These are phyloP conservation scores for Nicotiana knightiana DNA, from an alignment of 257 asterid species.

Conservation along the genomic window DNA sequence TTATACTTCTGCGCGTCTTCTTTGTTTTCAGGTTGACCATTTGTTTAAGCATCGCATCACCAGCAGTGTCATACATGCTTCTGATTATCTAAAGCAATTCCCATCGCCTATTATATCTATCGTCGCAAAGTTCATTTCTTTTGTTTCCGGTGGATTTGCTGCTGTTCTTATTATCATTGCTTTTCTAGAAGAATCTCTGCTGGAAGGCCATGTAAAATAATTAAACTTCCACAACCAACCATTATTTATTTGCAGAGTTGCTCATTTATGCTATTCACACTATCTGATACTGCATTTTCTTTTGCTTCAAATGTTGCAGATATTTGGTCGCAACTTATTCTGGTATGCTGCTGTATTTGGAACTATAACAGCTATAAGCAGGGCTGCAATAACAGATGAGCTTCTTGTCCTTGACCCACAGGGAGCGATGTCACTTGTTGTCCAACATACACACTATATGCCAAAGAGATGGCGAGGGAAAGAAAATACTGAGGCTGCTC, in stretches of 20 bases:
- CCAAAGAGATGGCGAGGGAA: conserved; percentile 97
- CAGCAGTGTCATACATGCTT: conserved; percentile 70
- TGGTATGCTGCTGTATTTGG: conserved; percentile 99
- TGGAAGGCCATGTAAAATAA: conserved; percentile 91
- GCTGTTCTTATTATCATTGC: conserved; percentile 96
- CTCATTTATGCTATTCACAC: not conserved
- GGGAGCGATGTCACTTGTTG: conserved; percentile 76
- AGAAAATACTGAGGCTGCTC: conserved; percentile 70
- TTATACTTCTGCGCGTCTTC: not conserved
- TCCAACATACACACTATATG: conserved; percentile 88
- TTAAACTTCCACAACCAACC: not conserved
- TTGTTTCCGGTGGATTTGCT: conserved; percentile 98
- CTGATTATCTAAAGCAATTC: conserved; percentile 85
- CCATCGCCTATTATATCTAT: conserved; percentile 84
- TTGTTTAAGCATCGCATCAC: conserved; percentile 90
- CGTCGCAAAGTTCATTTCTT: conserved; percentile 87
- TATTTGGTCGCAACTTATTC: conserved; percentile 87
- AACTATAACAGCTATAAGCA: conserved; percentile 90
- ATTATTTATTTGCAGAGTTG: not conserved
- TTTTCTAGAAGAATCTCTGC: conserved; percentile 88
- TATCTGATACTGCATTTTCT: not conserved
- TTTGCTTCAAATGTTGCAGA: conserved; percentile 45
- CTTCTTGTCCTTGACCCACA: conserved; percentile 83
- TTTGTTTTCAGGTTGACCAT: conserved; percentile 73
- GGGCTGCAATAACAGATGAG: conserved; percentile 76